A percentile compares a stretch with the other conserved stretches of the same genome.
Evolutionary conservation across 768 basidiomycete species (phyloP).

Genomic region (Cystofilobasidium bisporidii): DNA sequence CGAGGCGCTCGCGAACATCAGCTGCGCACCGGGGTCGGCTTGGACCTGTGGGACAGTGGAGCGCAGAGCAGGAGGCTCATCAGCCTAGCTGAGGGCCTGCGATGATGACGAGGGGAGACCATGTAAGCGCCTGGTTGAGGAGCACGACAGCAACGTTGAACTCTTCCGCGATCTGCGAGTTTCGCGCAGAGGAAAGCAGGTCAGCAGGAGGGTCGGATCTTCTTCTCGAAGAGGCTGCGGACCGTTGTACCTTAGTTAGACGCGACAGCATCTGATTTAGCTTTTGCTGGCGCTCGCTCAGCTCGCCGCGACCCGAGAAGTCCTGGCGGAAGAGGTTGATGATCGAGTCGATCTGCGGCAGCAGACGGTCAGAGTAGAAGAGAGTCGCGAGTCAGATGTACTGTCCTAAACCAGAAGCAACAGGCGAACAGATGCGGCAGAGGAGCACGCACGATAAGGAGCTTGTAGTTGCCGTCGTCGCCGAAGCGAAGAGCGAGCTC

Average conservation of each 20-base stretch:
- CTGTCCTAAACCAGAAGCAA: too few species aligned
- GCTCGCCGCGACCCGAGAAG: constrained; percentile 25
- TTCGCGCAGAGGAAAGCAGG: too few species aligned
- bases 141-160: constrained; percentile 22
- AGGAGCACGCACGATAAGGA: constrained; percentile 17
- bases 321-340: constrained; percentile 28
- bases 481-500: constrained; percentile 23
- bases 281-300: constrained; percentile 26
- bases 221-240: too few species aligned
- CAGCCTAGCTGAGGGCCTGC: too few species aligned
- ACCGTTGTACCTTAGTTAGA: constrained; percentile 18
- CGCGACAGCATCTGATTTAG: constrained; percentile 26
- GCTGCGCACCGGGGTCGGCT: constrained; percentile 25
- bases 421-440: too few species aligned
- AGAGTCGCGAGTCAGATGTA: not conserved
- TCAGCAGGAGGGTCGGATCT: not conserved
- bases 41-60: constrained; percentile 4
- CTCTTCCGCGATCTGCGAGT: constrained; percentile 5
- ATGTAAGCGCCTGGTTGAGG: not conserved
- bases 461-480: constrained; percentile 22
- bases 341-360: constrained; percentile 23
- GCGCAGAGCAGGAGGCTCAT: too few species aligned
- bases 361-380: not conserved
- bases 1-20: constrained; percentile 27
- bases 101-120: too few species aligned